Conservation (phyloP, 2,329 filamentous ascomycete genomes). For the Domatiomyces globalis region DNA sequence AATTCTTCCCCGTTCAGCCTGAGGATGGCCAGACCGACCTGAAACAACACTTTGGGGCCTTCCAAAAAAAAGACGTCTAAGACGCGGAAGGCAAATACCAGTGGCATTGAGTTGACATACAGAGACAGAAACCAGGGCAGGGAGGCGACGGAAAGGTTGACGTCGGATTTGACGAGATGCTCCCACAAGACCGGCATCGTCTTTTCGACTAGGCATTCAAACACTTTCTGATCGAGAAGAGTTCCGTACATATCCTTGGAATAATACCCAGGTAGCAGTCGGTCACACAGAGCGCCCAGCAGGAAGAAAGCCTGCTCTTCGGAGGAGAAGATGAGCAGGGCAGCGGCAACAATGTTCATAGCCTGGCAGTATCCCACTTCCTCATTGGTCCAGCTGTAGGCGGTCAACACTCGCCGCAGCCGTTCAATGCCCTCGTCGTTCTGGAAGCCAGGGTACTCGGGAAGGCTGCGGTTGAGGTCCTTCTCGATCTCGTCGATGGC, state of each 20-base stretch:
- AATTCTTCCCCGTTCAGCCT: conserved; percentile 94
- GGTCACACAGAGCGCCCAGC: conserved; percentile 79
- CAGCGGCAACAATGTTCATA: conserved; percentile 98
- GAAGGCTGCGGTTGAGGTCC: conserved; percentile 87
- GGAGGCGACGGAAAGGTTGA: conserved; percentile 93
- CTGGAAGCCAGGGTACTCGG: conserved; percentile 95
- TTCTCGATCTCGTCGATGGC: conserved; percentile 99
- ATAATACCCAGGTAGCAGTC: conserved; percentile 89
- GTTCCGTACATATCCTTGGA: conserved; percentile 99
- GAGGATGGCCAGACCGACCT: conserved; percentile 90
- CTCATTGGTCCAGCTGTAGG: conserved; percentile 92
- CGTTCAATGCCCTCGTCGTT: conserved; percentile 88
- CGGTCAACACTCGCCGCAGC: conserved; percentile 77
- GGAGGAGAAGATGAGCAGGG: conserved; percentile 96
- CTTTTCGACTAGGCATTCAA: conserved; percentile 94
- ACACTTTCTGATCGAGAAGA: conserved; percentile 88
- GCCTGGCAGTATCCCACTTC: conserved; percentile 98
- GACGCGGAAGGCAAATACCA: conserved; percentile 93
- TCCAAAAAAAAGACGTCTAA: conserved; percentile 97
- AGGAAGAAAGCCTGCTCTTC: conserved; percentile 92
- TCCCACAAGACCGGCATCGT: conserved; percentile 99
- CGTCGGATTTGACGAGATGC: conserved; percentile 89
- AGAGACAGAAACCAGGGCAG: conserved; percentile 95
- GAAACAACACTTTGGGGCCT: conserved; percentile 92
- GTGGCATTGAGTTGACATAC: conserved; percentile 98